phyloP scores from a whole-genome alignment of 164 flowering plant genomes.

The Euptelea pleiosperma region DNA sequence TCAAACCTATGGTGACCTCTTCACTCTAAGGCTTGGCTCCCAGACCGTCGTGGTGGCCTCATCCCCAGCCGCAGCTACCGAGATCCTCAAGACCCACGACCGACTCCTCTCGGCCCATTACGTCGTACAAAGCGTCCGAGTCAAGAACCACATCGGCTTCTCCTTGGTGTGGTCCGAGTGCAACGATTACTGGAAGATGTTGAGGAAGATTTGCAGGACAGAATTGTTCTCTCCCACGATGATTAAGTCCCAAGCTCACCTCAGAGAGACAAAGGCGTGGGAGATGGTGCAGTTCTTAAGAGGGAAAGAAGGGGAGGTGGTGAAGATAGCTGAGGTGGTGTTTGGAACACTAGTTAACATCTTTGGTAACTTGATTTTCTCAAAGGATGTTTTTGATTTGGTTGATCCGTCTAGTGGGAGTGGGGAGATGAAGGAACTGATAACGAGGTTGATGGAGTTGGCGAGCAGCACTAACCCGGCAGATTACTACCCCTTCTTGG shows the following conservation, averaged over 20 bases:
- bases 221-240: constrained; percentile 34
- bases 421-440: constrained; percentile 23
- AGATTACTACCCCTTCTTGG: constrained; percentile 22
- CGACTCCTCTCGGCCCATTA: constrained; percentile 22
- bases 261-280: constrained; percentile 27
- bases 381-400: constrained; percentile 23
- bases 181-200: constrained; percentile 33
- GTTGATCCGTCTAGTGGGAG: constrained; percentile 14
- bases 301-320: constrained; percentile 16
- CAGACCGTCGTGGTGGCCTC: constrained; percentile 29
- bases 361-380: constrained; percentile 21
- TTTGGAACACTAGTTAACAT: constrained; percentile 23
- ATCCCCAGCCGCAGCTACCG: constrained; percentile 28
- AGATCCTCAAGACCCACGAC: constrained; percentile 38
- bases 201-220: constrained; percentile 31
- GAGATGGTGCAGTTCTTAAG: constrained; percentile 22
- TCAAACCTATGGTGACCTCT: constrained; percentile 26
- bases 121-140: constrained; percentile 14
- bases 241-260: constrained; percentile 24
- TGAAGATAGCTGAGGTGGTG: constrained; percentile 23
- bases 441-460: constrained; percentile 22
- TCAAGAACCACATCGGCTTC: constrained; percentile 6
- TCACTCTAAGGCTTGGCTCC: constrained; percentile 27
- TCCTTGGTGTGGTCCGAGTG: constrained; percentile 28
- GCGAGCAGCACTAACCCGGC: constrained; percentile 21